Percentiles rank a stretch among this genome's conserved stretches.
Conservation (phyloP, 2,329 filamentous ascomycete species). For the Penicillium sp. region DNA sequence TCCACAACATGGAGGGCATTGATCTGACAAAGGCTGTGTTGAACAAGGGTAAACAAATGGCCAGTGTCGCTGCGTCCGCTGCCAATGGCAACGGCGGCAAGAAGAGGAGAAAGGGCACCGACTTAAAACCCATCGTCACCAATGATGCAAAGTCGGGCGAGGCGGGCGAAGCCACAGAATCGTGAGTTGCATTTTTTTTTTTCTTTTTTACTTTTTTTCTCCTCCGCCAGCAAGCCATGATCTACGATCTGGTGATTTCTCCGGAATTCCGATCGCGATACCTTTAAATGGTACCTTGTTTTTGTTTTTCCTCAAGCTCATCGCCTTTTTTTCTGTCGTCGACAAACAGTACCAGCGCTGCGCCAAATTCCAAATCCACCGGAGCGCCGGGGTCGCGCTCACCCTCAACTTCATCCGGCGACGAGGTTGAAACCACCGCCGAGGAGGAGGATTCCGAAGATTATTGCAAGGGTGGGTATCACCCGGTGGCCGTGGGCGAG, state of each 20-base stretch:
- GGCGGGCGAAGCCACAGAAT: slow-evolving; percentile 53
- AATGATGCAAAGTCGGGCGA: slow-evolving; percentile 59
- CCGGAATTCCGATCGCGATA: background rate
- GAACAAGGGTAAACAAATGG: slow-evolving; percentile 70
- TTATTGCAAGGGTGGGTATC: slow-evolving; percentile 99
- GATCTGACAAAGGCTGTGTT: slow-evolving; percentile 69
- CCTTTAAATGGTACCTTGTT: background rate
- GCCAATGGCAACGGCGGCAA: slow-evolving; percentile 65
- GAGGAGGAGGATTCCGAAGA: slow-evolving; percentile 99
- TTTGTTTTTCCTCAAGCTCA: slow-evolving; percentile 2
- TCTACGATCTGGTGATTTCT: background rate
- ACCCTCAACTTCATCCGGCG: slow-evolving; percentile 76
- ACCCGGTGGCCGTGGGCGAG: slow-evolving; percentile 92
- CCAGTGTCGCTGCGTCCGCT: slow-evolving; percentile 52
- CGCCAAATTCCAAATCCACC: slow-evolving; percentile 36
- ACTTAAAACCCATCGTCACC: slow-evolving; percentile 70
- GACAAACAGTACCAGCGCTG: slow-evolving; percentile 21
- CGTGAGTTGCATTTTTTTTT: slow-evolving; percentile 38
- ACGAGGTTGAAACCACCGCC: slow-evolving; percentile 89
- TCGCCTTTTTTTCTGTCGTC: background rate
- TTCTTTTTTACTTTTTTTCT: slow-evolving; percentile 10
- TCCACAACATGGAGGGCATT: slow-evolving; percentile 65
- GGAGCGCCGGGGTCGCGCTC: slow-evolving; percentile 70
- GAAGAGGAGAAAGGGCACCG: slow-evolving; percentile 69
- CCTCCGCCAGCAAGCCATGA: background rate